phyloP scores from a whole-genome alignment of 306 rosid genomes.

The Pterocarpus macrocarpus region DNA sequence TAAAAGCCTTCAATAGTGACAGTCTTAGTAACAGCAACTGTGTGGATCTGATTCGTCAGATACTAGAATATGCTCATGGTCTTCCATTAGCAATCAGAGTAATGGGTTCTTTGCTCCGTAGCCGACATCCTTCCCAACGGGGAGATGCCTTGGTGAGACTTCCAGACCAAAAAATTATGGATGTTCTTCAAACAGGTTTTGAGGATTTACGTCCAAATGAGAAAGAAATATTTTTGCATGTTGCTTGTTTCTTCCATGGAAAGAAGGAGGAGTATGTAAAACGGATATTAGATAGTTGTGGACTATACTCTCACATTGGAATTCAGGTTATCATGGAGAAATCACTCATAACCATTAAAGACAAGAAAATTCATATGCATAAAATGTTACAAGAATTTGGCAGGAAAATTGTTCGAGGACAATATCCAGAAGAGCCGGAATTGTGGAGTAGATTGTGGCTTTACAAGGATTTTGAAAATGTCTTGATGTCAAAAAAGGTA shows the following conservation, averaged over 20 bases:
- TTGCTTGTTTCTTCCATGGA: slow-evolving; percentile 44
- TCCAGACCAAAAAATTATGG: neutral
- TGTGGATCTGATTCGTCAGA: neutral
- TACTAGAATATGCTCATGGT: neutral
- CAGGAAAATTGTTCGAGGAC: slow-evolving; percentile 17
- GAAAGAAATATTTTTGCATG: slow-evolving; percentile 35
- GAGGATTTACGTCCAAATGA: neutral
- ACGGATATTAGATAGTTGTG: slow-evolving; percentile 7
- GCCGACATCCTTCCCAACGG: neutral
- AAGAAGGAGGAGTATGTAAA: neutral
- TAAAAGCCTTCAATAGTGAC: slow-evolving; percentile 20
- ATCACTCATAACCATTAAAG: slow-evolving; percentile 38
- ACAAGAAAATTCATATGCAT: slow-evolving; percentile 46
- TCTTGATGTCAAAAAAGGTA: slow-evolving; percentile 20
- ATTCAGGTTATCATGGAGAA: slow-evolving; percentile 31
- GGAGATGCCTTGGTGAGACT: neutral
- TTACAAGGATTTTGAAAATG: slow-evolving; percentile 4
- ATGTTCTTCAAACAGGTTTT: neutral
- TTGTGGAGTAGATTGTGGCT: slow-evolving; percentile 44
- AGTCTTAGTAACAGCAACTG: neutral
- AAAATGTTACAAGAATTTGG: slow-evolving; percentile 41
- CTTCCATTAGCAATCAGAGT: slow-evolving; percentile 4
- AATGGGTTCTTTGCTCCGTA: neutral
- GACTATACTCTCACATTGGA: neutral
- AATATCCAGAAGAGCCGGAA: slow-evolving; percentile 12